These are phyloP conservation scores for Brassica incana DNA, from an alignment of 345 rosid genomes.

Conservation along the genomic window DNA sequence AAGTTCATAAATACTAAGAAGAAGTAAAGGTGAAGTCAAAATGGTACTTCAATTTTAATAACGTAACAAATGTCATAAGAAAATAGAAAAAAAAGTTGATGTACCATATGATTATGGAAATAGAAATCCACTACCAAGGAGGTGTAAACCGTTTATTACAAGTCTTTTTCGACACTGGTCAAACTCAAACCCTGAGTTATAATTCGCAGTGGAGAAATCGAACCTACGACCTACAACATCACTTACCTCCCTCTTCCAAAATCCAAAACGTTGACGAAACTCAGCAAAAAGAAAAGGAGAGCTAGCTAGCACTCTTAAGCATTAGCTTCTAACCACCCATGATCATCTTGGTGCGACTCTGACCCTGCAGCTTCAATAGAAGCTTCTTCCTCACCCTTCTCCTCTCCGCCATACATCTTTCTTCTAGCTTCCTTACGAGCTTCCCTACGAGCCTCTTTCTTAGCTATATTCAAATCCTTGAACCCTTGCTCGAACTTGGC, in stretches of 20 bases:
- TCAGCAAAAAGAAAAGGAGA: slow-evolving; percentile 13
- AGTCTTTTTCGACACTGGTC: slow-evolving; percentile 12
- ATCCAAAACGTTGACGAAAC: slow-evolving; percentile 16
- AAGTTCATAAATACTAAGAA: too few relatives aligned
- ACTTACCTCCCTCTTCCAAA: slow-evolving; percentile 11
- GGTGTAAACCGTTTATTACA: slow-evolving; percentile 34
- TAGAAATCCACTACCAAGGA: slow-evolving; percentile 4
- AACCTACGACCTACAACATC: slow-evolving; percentile 30
- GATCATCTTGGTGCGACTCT: slow-evolving; percentile 38
- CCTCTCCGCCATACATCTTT: slow-evolving; percentile 46
- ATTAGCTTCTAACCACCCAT: slow-evolving; percentile 47
- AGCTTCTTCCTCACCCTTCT: slow-evolving; percentile 36
- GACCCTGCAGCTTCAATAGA: slow-evolving; percentile 36
- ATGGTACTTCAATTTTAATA: too few relatives aligned
- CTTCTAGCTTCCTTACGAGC: slow-evolving; percentile 69
- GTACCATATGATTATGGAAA: too few relatives aligned
- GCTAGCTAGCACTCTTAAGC: slow-evolving; percentile 40
- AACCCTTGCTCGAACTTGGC: slow-evolving; percentile 73
- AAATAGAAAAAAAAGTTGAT: too few relatives aligned
- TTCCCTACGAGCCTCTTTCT: slow-evolving; percentile 66
- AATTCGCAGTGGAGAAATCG: not conserved
- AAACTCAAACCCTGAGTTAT: slow-evolving; percentile 25
- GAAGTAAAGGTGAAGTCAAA: too few relatives aligned
- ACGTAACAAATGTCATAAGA: too few relatives aligned
- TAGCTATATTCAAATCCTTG: slow-evolving; percentile 66